Conservation (phyloP, 1,284 basidiomycete genomes). For the Naganishia sp. region DNA sequence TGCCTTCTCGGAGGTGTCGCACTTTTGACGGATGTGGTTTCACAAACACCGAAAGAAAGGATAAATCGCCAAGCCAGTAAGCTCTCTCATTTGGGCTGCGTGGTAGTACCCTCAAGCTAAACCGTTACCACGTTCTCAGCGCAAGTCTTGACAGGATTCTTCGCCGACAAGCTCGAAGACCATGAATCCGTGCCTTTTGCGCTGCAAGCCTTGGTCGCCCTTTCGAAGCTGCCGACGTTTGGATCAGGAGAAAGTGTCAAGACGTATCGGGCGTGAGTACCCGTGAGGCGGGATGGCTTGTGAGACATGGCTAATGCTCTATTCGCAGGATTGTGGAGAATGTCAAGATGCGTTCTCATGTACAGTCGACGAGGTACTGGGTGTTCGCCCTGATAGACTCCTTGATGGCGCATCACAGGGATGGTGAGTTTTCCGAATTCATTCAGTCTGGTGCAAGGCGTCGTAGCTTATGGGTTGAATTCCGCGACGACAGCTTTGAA, state of each 20-base stretch:
- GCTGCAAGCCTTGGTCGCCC: conserved; percentile 68
- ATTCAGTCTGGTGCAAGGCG: neutral
- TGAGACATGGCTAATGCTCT: conserved; percentile 10
- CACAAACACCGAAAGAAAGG: conserved; percentile 62
- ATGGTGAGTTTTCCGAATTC: conserved; percentile 57
- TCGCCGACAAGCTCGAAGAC: conserved; percentile 81
- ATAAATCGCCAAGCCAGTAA: conserved; percentile 80
- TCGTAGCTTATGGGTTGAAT: conserved; percentile 5
- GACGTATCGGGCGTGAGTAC: conserved; percentile 67
- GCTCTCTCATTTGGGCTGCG: conserved; percentile 39
- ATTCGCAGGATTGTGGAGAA: conserved; percentile 69
- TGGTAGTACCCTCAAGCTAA: neutral
- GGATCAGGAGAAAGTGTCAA: conserved; percentile 69
- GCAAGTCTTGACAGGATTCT: conserved; percentile 79
- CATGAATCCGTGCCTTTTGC: conserved; percentile 76
- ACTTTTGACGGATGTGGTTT: conserved; percentile 62
- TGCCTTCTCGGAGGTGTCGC: conserved; percentile 40
- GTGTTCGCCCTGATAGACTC: conserved; percentile 82
- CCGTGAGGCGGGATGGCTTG: neutral
- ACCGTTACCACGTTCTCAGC: conserved; percentile 56
- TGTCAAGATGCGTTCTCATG: conserved; percentile 76
- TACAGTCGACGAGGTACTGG: conserved; percentile 77
- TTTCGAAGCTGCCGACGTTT: conserved; percentile 68
- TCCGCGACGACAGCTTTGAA: conserved; percentile 62
- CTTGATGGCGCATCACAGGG: conserved; percentile 70